A percentile compares a stretch with the other conserved stretches of the same genome.
phyloP scores from a whole-genome alignment of 129 eudicot species.

The Chrysanthemum lavandulifolium region DNA sequence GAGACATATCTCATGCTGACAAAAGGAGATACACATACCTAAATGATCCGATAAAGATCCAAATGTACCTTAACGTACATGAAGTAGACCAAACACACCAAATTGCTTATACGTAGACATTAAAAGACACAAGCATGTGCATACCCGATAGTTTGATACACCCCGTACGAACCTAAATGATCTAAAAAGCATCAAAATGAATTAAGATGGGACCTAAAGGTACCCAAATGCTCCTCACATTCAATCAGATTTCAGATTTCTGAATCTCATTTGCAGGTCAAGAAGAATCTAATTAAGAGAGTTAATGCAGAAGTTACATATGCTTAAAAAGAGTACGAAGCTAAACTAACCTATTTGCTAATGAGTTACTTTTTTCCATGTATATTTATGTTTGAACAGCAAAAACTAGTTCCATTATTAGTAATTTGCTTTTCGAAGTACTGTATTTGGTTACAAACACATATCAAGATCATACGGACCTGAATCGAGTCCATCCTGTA shows the following conservation, averaged over 20 bases:
- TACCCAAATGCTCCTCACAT: neutral
- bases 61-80: neutral
- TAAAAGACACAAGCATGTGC: neutral
- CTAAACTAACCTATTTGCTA: neutral
- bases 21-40: neutral
- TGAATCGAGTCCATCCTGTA: slow-evolving; percentile 8
- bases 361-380: neutral
- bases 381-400: neutral
- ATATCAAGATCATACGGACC: slow-evolving; percentile 5
- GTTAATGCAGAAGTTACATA: neutral
- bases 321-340: neutral
- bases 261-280: neutral
- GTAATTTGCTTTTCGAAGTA: neutral
- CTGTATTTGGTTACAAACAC: neutral
- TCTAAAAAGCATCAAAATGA: too few species aligned
- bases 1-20: neutral
- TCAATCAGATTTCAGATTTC: neutral
- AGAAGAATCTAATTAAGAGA: neutral
- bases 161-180: neutral
- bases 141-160: neutral
- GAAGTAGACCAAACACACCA: neutral
- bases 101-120: neutral
- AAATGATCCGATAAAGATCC: neutral
- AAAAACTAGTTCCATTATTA: neutral
- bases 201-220: neutral